phyloP scores from a whole-genome alignment of 2,329 filamentous ascomycete species.

The Hymenoscyphus repandus region DNA sequence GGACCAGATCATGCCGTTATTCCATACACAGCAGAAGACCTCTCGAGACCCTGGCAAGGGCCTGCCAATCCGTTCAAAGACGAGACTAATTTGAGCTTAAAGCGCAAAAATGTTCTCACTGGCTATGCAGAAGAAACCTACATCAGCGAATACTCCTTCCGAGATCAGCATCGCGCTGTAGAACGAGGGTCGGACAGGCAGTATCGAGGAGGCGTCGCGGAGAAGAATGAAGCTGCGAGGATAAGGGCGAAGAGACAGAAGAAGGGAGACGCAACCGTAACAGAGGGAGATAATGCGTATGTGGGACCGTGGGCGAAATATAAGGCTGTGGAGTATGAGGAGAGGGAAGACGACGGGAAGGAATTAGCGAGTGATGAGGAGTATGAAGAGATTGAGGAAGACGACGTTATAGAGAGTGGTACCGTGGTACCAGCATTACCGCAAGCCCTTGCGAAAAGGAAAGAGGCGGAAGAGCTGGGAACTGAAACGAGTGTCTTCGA shows the following conservation, averaged over 20 bases:
- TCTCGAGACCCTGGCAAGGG: constrained; percentile 60
- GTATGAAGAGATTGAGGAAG: constrained; percentile 64
- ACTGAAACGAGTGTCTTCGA: constrained; percentile 85
- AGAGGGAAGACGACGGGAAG: constrained; percentile 63
- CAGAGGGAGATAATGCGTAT: constrained; percentile 84
- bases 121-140: constrained; percentile 83
- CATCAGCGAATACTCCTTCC: constrained; percentile 87
- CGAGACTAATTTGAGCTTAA: constrained; percentile 48
- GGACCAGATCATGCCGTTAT: constrained; percentile 55
- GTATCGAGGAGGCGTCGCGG: constrained; percentile 46
- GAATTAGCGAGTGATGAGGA: constrained; percentile 73
- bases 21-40: constrained; percentile 65
- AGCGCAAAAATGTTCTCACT: constrained; percentile 78
- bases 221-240: constrained; percentile 66
- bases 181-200: constrained; percentile 59
- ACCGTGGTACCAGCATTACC: constrained; percentile 53
- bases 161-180: constrained; percentile 78
- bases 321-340: constrained; percentile 64
- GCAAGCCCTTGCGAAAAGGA: constrained; percentile 48
- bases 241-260: constrained; percentile 72
- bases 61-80: constrained; percentile 73
- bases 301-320: constrained; percentile 94
- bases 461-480: constrained; percentile 53
- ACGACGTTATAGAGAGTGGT: constrained; percentile 60
- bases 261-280: constrained; percentile 78